Evolutionary conservation across 352 stramenopile genomes (phyloP), one percentile per base, ranked within the genome.

Genomic region (Globisporangium uncinulatum): DNA sequence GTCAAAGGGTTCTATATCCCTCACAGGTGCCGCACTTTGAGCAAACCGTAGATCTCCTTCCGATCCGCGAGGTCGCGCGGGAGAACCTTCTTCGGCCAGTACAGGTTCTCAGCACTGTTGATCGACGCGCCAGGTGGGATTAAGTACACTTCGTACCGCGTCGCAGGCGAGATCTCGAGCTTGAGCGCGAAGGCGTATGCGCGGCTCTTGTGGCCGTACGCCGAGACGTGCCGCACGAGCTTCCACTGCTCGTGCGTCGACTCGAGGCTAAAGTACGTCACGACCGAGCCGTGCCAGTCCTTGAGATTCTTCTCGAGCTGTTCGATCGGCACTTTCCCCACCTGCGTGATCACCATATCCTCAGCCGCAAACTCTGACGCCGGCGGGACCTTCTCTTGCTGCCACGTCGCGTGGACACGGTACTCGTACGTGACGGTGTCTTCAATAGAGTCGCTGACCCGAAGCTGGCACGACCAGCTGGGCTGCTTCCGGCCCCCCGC

Each of bases 21-120:
- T 75, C 20, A 68, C n/a, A 59, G 41, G 5, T 62, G 52, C 43
- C 79, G 82, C 15, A 60, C 72, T 39, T 73, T 82, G 32, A 89
- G 52, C 49, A 87, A 79, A 0, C 79, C 83, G 32, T 88, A 75
- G 6, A 93, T 73, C 14, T 74, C 65, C 57, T 87, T 89, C 21
- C 71, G 66, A 52, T 90, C 63, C 7, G 54, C 44, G 36, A 83
- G 64, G 57, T 75, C 58, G 2, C 66, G 62, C 34, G 76, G 77
- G 15, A 90, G 62, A 32, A 62, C 53, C 9, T 74, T 72, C 29
- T 67, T 59, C 3, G 83, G 76, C 77, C 76, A 89, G 50, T 93
- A 93, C 32, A 83, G 64, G 32, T 90, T 91, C 17, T 79, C 58
- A 3, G 77, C n/a, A 46, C 83, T 88, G 62, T 93, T 93, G 46